These are phyloP conservation scores for Pestalotiopsis sp. DNA, from an alignment of 2,329 filamentous ascomycete species.

Conservation along the genomic window DNA sequence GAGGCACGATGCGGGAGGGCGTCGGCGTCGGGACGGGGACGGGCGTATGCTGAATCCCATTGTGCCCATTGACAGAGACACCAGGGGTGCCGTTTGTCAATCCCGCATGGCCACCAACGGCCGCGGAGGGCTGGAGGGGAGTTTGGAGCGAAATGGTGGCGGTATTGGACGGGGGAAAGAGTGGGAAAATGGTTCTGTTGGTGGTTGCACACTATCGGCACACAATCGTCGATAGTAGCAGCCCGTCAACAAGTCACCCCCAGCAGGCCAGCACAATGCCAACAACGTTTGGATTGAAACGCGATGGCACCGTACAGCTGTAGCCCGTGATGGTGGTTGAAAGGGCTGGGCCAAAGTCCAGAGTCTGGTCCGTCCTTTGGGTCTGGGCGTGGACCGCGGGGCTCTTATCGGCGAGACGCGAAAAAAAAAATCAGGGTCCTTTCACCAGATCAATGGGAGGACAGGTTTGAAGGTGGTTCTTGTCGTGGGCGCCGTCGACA, in stretches of 20 bases:
- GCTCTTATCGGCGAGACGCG: background rate
- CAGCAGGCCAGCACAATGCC: constrained; percentile 1
- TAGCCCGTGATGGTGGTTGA: background rate
- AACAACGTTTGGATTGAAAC: background rate
- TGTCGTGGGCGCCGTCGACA: constrained; percentile 18
- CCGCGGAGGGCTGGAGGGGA: constrained; percentile 27
- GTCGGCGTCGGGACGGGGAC: constrained; percentile 18
- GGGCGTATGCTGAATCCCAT: constrained; percentile 16
- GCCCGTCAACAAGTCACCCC: background rate
- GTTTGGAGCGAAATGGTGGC: constrained; percentile 37
- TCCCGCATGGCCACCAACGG: constrained; percentile 34
- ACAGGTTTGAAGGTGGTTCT: background rate
- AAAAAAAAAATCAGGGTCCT: constrained; percentile 3
- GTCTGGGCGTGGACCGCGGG: constrained; percentile 3
- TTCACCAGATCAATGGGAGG: background rate
- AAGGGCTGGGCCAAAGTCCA: background rate
- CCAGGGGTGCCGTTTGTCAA: constrained; percentile 20
- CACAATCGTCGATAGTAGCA: background rate
- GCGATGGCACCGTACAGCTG: background rate
- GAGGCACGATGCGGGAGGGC: constrained; percentile 10
- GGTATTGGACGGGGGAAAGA: constrained; percentile 22
- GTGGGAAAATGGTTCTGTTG: constrained; percentile 2
- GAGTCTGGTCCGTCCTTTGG: background rate
- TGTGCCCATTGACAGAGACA: constrained; percentile 27
- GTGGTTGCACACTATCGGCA: background rate